Conservation (phyloP, 495 filamentous ascomycete species). For the Penicillium roqueforti region DNA sequence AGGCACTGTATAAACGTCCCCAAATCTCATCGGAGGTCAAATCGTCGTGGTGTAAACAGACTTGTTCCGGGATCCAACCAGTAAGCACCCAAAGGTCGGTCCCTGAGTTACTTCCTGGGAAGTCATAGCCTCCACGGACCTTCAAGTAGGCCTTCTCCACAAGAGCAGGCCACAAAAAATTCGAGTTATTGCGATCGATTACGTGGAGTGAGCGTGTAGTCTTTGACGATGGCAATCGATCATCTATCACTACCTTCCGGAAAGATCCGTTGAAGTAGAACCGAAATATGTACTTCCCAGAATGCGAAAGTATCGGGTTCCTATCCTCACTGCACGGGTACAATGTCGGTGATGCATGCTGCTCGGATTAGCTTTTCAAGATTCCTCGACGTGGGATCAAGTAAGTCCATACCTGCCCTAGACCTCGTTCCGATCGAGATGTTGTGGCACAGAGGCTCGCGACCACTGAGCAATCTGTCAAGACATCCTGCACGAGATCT, state of each 20-base stretch:
- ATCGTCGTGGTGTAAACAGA: constrained; percentile 83
- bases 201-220: constrained; percentile 73
- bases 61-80: constrained; percentile 95
- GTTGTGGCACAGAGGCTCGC: constrained; percentile 86
- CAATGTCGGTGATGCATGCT: constrained; percentile 66
- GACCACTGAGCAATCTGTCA: constrained; percentile 95
- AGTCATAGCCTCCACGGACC: constrained; percentile 92
- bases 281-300: constrained; percentile 86
- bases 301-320: constrained; percentile 58
- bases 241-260: constrained; percentile 84
- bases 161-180: constrained; percentile 83
- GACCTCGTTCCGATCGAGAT: constrained; percentile 58
- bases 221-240: constrained; percentile 79
- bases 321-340: constrained; percentile 62
- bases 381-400: neutral
- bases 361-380: constrained; percentile 19
- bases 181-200: constrained; percentile 76
- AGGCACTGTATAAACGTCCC: constrained; percentile 69
- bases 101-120: constrained; percentile 96
- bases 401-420: constrained; percentile 47
- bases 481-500: constrained; percentile 89
- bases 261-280: constrained; percentile 94
- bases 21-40: constrained; percentile 70
- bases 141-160: constrained; percentile 98
- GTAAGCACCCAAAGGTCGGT: constrained; percentile 88